These are phyloP conservation scores for Simplicillium sp. DNA, from an alignment of 2,329 filamentous ascomycete species.

Conservation along the genomic window DNA sequence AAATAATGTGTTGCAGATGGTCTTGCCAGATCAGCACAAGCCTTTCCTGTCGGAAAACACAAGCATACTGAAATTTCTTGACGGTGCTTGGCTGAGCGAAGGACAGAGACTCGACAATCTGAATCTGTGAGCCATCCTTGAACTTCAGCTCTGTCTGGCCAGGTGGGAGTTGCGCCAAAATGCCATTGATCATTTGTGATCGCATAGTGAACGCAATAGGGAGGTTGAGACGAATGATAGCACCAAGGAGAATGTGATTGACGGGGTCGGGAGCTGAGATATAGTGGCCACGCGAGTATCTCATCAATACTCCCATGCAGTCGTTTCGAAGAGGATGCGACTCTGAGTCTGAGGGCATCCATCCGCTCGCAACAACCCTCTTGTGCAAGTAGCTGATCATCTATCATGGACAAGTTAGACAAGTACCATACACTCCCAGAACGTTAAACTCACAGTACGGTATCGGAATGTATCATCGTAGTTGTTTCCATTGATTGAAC, in stretches of 20 bases:
- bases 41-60: conserved; percentile 29
- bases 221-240: conserved; percentile 33
- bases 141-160: conserved; percentile 31
- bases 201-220: conserved; percentile 39
- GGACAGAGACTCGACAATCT: conserved; percentile 32
- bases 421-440: background rate
- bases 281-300: conserved; percentile 28
- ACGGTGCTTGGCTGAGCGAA: conserved; percentile 26
- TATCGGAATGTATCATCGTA: conserved; percentile 21
- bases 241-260: conserved; percentile 25
- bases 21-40: conserved; percentile 34
- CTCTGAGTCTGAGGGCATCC: conserved; percentile 14
- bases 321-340: conserved; percentile 12
- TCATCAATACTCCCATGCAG: conserved; percentile 24
- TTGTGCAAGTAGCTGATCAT: conserved; percentile 21
- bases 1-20: conserved; percentile 27
- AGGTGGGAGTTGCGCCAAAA: conserved; percentile 28
- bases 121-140: conserved; percentile 30
- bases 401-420: conserved; percentile 8
- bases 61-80: conserved; percentile 32
- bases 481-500: no score
- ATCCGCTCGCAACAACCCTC: conserved; percentile 16
- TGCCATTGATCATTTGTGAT: conserved; percentile 33
- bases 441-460: conserved; percentile 15
- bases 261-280: conserved; percentile 28